Evolutionary conservation across 148 eudicot species (phyloP).

Genomic region (Tetragonia tetragonoides): DNA sequence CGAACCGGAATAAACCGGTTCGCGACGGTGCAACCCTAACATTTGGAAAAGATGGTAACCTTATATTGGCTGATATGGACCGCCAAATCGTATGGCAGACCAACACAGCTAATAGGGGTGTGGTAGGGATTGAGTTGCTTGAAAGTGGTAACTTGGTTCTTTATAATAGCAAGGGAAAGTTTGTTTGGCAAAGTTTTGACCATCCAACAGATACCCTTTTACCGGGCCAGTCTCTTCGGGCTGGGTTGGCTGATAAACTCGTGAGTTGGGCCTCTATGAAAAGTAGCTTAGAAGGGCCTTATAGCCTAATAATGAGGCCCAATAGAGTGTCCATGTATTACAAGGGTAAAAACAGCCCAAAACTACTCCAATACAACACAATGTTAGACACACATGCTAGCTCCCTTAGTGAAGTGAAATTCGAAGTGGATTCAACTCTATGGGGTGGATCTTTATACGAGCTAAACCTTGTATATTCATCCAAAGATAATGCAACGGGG

Average conservation of each 20-base stretch:
- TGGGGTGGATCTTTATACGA: no score
- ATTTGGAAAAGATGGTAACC: conserved; percentile 18
- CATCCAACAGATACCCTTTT: conserved; percentile 25
- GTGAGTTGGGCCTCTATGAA: conserved; percentile 14
- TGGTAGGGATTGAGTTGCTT: conserved; percentile 20
- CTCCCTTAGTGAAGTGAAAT: no score
- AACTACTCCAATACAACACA: conserved; percentile 8
- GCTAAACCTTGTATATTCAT: no score
- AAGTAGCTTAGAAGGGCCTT: conserved; percentile 17
- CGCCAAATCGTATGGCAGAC: conserved; percentile 26
- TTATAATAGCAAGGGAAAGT: background rate
- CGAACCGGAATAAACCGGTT: conserved; percentile 29
- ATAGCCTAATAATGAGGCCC: conserved; percentile 2
- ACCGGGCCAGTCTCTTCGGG: conserved; percentile 20
- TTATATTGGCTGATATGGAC: conserved; percentile 16
- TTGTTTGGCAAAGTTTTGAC: conserved; percentile 32
- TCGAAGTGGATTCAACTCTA: no score
- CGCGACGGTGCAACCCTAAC: conserved; percentile 21
- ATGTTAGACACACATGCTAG: no score
- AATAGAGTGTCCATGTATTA: conserved; percentile 20
- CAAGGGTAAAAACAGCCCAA: background rate
- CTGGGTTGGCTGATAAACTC: conserved; percentile 1
- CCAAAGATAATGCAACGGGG: no score
- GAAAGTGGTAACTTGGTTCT: conserved; percentile 28
- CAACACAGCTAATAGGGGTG: conserved; percentile 23